Evolutionary conservation across 1,139 yeast genomes (phyloP), one percentile per base, ranked within the genome.

Genomic region (Saccharomyces pastorianus): DNA sequence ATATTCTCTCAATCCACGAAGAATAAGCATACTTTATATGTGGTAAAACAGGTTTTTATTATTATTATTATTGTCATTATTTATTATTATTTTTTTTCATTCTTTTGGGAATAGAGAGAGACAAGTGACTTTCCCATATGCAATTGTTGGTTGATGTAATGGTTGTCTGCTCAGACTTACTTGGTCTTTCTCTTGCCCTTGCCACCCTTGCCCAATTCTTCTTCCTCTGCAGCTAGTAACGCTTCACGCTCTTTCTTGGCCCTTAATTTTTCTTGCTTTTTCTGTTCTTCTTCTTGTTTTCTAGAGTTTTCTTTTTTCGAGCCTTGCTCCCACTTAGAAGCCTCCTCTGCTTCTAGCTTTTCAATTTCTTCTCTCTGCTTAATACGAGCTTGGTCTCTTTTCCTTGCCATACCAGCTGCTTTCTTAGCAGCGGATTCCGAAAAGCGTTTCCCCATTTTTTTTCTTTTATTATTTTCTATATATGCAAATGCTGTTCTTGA

Each of bases 291-390:
- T 23, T 54, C 50, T 38, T 55, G 29, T 53, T 67, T 67, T 57
- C 64, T 67, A 20, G 60, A 55, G 51, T 56, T 65, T 4, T 59
- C 59, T 49, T 59, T 71, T 66, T 41, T 72, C 58, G 69, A 65
- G 60, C 68, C 80, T 56, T 63, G 70, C 55, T 60, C 73, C 72
- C 65, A 74, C 59, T 57, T 71, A 53, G 59, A 61, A 58, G 59
- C 67, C 57, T 58, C 69, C 51, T 55, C 68, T 20, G 67, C 67
- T 50, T 68, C 72, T 26, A 47, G 38, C 44, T 52, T 56, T 23
- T 55, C 64, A 5, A 47, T 44, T 49, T 65, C 67, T 11, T 61
- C 64, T 34, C 60, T 57, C 11, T 59, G 61, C 55, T 67, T 68
- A 6, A 59, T 59, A 20, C 56, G 54, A 11, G 63, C 72, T 50